phyloP scores from a whole-genome alignment of 106 monocot genomes.

The Apostasia ramifera region DNA sequence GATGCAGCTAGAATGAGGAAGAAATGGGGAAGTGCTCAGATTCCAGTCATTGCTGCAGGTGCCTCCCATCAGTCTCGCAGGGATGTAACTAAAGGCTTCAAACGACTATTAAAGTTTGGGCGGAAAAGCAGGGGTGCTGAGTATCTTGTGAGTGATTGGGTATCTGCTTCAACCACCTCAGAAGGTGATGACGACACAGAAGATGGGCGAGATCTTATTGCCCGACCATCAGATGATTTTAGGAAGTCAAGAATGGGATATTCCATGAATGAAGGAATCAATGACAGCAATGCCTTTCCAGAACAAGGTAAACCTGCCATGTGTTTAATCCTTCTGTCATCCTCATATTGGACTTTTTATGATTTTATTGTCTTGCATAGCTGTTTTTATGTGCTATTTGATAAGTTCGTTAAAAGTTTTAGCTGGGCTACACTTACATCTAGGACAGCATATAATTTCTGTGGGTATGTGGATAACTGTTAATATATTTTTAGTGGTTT shows the following conservation, averaged over 20 bases:
- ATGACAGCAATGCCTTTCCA: slow-evolving; percentile 37
- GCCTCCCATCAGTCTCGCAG: slow-evolving; percentile 45
- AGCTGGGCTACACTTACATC: too few species aligned
- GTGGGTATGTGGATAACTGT: too few species aligned
- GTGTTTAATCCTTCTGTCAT: not conserved
- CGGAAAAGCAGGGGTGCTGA: slow-evolving; percentile 58
- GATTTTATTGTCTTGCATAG: not conserved
- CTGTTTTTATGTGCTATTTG: too few species aligned
- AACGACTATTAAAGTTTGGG: slow-evolving; percentile 74
- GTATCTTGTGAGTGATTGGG: slow-evolving; percentile 49
- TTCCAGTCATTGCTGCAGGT: slow-evolving; percentile 43
- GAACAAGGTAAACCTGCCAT: slow-evolving; percentile 48
- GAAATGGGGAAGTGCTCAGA: slow-evolving; percentile 85
- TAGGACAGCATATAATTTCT: too few species aligned
- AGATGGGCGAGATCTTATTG: slow-evolving; percentile 43
- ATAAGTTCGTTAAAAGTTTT: too few species aligned
- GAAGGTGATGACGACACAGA: slow-evolving; percentile 78
- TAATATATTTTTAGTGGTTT: too few species aligned
- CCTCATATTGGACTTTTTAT: not conserved
- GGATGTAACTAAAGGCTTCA: slow-evolving; percentile 76
- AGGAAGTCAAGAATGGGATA: slow-evolving; percentile 62
- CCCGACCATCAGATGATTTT: slow-evolving; percentile 37
- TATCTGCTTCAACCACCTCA: slow-evolving; percentile 76
- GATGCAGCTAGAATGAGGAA: slow-evolving; percentile 67
- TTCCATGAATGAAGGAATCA: slow-evolving; percentile 46